Evolutionary conservation across 305 asterid species (phyloP).

Genomic region (Fraxinus albicans): DNA sequence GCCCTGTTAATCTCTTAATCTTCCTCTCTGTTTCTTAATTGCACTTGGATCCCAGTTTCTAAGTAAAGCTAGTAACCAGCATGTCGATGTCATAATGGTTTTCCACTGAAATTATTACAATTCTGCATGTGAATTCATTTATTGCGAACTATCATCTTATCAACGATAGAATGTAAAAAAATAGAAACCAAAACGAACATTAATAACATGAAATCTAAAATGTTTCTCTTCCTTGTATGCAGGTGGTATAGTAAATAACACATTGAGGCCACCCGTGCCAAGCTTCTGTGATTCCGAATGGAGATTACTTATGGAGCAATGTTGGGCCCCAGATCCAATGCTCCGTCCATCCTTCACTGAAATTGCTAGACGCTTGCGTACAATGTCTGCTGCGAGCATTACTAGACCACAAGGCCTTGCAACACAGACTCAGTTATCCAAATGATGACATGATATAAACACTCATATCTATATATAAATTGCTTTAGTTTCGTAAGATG

Average conservation of each 20-base stretch:
- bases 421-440: constrained; percentile 41
- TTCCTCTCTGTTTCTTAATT: not conserved
- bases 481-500: not conserved
- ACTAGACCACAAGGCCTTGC: constrained; percentile 40
- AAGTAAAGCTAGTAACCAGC: not conserved
- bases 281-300: constrained; percentile 70
- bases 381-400: constrained; percentile 52
- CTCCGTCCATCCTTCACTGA: constrained; percentile 74
- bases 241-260: constrained; percentile 86
- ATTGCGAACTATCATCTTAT: not conserved
- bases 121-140: not conserved
- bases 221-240: constrained; percentile 16
- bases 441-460: constrained; percentile 28
- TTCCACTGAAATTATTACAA: not conserved
- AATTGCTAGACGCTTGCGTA: constrained; percentile 67
- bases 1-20: not conserved
- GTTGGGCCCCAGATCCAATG: constrained; percentile 86
- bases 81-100: not conserved
- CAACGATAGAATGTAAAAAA: not conserved
- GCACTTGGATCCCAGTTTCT: not conserved
- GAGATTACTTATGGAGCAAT: constrained; percentile 81
- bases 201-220: not conserved
- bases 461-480: not conserved
- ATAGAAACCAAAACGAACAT: not conserved
- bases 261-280: constrained; percentile 75